Conservation (phyloP, 2,329 filamentous ascomycete genomes). For the Orbilia blumenaviensis region DNA sequence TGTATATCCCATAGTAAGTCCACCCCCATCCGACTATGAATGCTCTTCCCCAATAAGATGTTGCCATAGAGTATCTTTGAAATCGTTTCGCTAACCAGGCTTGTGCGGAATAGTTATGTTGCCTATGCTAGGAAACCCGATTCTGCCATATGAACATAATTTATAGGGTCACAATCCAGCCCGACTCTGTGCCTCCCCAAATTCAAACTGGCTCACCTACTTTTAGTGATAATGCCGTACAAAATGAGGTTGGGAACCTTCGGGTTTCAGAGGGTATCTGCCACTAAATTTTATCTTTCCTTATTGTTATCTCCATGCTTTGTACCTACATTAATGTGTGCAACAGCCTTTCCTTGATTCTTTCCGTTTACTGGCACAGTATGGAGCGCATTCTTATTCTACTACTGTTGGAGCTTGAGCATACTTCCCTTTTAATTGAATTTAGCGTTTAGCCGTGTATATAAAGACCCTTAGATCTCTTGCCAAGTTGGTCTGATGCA, state of each 20-base stretch:
- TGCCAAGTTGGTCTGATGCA: not conserved
- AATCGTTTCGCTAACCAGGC: slow-evolving; percentile 6
- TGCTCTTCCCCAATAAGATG: too few relatives aligned
- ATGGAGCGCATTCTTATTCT: not conserved
- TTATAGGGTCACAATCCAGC: not conserved
- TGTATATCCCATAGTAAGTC: slow-evolving; percentile 53
- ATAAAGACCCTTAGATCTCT: slow-evolving; percentile 7
- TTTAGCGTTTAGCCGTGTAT: not conserved
- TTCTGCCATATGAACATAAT: not conserved
- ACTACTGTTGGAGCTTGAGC: not conserved
- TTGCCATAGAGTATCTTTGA: too few relatives aligned
- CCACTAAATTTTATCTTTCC: not conserved
- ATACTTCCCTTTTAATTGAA: not conserved
- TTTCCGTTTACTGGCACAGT: not conserved
- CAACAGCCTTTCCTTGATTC: not conserved
- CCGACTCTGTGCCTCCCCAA: not conserved
- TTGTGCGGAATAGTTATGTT: slow-evolving; percentile 26
- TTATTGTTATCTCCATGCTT: not conserved
- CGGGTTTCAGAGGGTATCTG: not conserved
- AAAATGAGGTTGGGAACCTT: not conserved
- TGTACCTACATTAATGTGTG: slow-evolving; percentile 2
- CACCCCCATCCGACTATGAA: not conserved
- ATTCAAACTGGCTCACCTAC: not conserved
- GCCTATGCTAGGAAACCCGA: slow-evolving; percentile 47
- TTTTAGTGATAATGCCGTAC: not conserved